Base-by-base conservation (phyloP, 495 filamentous ascomycete genomes). In the Evansstolkia leycettana region DNA sequence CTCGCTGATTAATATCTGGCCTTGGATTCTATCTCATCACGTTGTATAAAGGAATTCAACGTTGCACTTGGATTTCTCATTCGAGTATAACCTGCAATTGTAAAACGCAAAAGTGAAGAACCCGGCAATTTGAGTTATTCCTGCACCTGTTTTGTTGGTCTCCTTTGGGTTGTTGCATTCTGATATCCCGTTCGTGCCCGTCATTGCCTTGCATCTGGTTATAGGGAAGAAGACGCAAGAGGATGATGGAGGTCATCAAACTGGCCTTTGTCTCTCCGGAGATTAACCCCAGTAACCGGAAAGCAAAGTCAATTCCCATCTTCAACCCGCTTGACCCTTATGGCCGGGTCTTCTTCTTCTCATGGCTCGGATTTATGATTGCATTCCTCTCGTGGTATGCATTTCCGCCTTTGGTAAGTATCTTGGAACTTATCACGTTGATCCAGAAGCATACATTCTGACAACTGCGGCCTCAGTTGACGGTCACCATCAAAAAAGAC, bases 361-460 rank as follows among this genome's bases (percentile, higher is more conserved):
- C 86, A 0, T 94, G 88, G 80, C 72, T 85, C 32, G 89, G 89
- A 7, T 96, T 96, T 62, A 84, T 95, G 78, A 75, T 95, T 38
- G 85, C 87, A 14, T 96, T 96, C 64, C 81, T 85, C 60, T 89
- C 84, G 2, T 96, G 89, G 69, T 75, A 73, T 58, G 75, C 84
- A 1, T 89, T 88, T 61, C 83, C 84, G 36, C 84, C 84, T 46
- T 52, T 90, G 63, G 80, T 86, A 65, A 59, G 77, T 65, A 8
- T 37, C 17, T 6, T 26, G 7, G 15, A 31, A 7, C 13, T 31
- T 6, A 9, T 9, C 14, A 33, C 16, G 3, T 31, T 7, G n/a
- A 12, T 31, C 29, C 27, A 29, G 17, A 29, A 29, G 13, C 11
- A 29, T 5, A n/a, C 10, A n/a, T 14, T 3, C 11, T 14, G 11